Base-by-base conservation (phyloP, 2,329 filamentous ascomycete genomes). In the Nemania sp. region DNA sequence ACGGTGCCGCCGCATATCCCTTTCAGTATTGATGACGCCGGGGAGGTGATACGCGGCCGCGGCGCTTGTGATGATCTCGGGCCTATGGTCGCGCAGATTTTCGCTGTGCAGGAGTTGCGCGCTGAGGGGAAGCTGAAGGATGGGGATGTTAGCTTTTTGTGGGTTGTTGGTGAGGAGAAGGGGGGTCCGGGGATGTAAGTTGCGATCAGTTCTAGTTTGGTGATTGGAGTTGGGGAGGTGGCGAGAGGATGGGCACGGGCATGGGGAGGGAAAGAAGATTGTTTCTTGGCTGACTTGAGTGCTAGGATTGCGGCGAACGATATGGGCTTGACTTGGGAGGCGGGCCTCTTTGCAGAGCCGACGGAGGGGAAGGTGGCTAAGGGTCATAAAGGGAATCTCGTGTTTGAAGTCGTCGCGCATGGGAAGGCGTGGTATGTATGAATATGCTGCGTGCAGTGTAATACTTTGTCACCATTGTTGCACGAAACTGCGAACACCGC, bases 171-270 rank as follows among this genome's bases (percentile, higher is more conserved):
- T 14, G 80, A 82, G 61, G 80, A 82, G 54, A 73, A 72, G n/a
- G 76, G 75, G 7, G 80, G 80, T 1, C 76, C 77, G n/a, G 80
- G 80, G 3, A 83, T 82, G n/a, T n/a, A n/a, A n/a, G n/a, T n/a
- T n/a, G n/a, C n/a, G n/a, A n/a, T n/a, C n/a, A n/a, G n/a, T n/a
- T n/a, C n/a, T n/a, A n/a, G n/a, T n/a, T n/a, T n/a, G n/a, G n/a
- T n/a, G n/a, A n/a, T n/a, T n/a, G n/a, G n/a, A n/a, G n/a, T n/a
- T n/a, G n/a, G n/a, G n/a, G n/a, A n/a, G n/a, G n/a, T n/a, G n/a
- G n/a, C n/a, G n/a, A n/a, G n/a, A n/a, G n/a, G n/a, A n/a, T n/a
- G n/a, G n/a, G n/a, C n/a, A n/a, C n/a, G n/a, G n/a, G n/a, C n/a
- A n/a, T n/a, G n/a, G n/a, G n/a, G n/a, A n/a, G n/a, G n/a, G n/a